Conservation (phyloP, 2,329 filamentous ascomycete species). For the Nannizzia gypsea region DNA sequence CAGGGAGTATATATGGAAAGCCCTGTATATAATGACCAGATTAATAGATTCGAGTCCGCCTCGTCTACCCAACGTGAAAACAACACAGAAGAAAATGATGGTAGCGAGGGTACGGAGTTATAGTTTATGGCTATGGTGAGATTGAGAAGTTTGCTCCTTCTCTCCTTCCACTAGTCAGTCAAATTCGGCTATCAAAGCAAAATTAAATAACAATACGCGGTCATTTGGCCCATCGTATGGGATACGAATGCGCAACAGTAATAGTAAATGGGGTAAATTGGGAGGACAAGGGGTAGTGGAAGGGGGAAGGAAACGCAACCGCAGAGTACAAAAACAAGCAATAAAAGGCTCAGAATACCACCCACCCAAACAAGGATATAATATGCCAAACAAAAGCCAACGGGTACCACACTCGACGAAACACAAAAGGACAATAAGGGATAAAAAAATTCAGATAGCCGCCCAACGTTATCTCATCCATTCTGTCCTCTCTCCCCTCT, state of each 20-base stretch:
- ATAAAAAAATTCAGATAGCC: constrained; percentile 14
- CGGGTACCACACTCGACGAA: constrained; percentile 16
- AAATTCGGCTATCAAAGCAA: constrained; percentile 1
- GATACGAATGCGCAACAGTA: neutral
- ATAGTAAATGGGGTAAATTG: neutral
- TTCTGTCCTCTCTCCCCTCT: constrained; percentile 3
- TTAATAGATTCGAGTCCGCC: neutral
- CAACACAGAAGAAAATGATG: neutral
- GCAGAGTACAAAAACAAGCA: neutral
- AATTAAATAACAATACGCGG: neutral
- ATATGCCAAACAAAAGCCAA: constrained; percentile 8
- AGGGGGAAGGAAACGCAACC: no score
- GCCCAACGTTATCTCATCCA: constrained; percentile 12
- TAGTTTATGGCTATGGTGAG: neutral
- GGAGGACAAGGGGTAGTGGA: neutral
- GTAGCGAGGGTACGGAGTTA: no score
- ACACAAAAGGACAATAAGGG: constrained; percentile 19
- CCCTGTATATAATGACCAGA: neutral
- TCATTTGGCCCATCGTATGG: neutral
- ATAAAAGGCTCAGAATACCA: constrained; percentile 6
- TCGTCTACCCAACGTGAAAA: neutral
- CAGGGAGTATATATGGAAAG: neutral
- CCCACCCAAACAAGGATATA: constrained; percentile 5
- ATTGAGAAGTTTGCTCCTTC: neutral
- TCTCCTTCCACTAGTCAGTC: neutral